These are phyloP conservation scores for Phytophthora palmivora DNA, from an alignment of 352 stramenopile genomes.

Conservation along the genomic window DNA sequence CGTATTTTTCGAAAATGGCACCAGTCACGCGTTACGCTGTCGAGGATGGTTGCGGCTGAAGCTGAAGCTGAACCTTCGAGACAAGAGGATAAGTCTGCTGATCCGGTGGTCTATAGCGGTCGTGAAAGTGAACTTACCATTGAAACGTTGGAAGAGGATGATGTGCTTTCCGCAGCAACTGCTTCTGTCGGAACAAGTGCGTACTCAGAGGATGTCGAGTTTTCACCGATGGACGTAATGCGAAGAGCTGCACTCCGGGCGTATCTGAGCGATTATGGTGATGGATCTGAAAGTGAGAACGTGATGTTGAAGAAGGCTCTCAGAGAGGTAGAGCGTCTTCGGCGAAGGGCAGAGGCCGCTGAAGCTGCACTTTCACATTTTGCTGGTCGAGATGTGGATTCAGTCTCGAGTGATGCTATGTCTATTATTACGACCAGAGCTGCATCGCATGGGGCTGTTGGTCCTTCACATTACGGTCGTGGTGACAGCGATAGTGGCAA, in stretches of 20 bases:
- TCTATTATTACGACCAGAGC: conserved; percentile 26
- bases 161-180: conserved; percentile 42
- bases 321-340: conserved; percentile 60
- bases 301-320: conserved; percentile 59
- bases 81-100: conserved; percentile 27
- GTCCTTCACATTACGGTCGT: conserved; percentile 13
- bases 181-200: conserved; percentile 50
- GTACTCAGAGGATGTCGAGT: conserved; percentile 46
- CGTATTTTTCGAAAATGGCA: conserved; percentile 37
- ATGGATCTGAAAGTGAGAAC: conserved; percentile 29
- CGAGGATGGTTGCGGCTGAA: conserved; percentile 16
- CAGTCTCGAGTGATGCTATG: conserved; percentile 22
- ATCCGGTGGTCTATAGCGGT: conserved; percentile 21
- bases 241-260: conserved; percentile 23
- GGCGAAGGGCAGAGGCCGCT: conserved; percentile 62
- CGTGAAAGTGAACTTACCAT: conserved; percentile 41
- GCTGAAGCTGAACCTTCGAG: conserved; percentile 11
- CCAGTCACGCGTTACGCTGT: conserved; percentile 17
- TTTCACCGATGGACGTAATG: conserved; percentile 24
- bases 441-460: conserved; percentile 7
- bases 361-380: conserved; percentile 62
- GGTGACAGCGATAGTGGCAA: conserved; percentile 5
- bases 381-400: conserved; percentile 18
- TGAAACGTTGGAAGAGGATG: conserved; percentile 42
- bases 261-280: conserved; percentile 23